Evolutionary conservation across 129 eudicot species (phyloP), one percentile per base, ranked within the genome.

Genomic region (Cynara cardunculus): DNA sequence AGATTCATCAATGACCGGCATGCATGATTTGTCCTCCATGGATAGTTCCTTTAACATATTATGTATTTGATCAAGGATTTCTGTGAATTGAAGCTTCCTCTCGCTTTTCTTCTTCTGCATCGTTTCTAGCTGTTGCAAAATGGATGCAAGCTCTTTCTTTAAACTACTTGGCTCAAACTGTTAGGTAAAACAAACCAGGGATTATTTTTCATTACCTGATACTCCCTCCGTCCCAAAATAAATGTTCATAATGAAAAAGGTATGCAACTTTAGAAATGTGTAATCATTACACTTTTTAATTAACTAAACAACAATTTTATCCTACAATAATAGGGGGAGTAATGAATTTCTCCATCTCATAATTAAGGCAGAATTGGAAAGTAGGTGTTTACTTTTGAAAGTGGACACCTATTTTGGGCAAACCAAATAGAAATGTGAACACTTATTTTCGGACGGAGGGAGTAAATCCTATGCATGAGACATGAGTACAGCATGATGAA

Each of bases 41-140:
- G 87, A 80, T 21, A 93, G 71, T 86, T 93, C 97, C 79, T 26
- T 87, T 37, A 86, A 74, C 41, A 89, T 80, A 68, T 56, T 68
- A 46, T 80, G 75, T 24, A 87, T 87, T 73, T 90, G 93, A 56
- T 86, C 88, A 39, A 87, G 34, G 71, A 90, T 88, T 72, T 90
- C 93, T 10, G 70, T 41, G 44, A 93, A 93, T 32, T 85, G 92
- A 73, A 34, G 70, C 84, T 62, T 84, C 82, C 97, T 90, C 83
- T 90, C 93, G 25, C 14, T 56, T 84, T 85, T 87, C 72, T 85
- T 89, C 86, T 71, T 85, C 83, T 78, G 86, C 97, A 93, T 88
- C 74, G 86, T 86, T 35, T 93, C 90, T 39, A 93, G 84, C 21
- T 37, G 86, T 28, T 90, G 89, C 77, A 80, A 80, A 65, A 93